Evolutionary conservation across 768 basidiomycete genomes (phyloP).

Genomic region (Gymnopilus junonius): DNA sequence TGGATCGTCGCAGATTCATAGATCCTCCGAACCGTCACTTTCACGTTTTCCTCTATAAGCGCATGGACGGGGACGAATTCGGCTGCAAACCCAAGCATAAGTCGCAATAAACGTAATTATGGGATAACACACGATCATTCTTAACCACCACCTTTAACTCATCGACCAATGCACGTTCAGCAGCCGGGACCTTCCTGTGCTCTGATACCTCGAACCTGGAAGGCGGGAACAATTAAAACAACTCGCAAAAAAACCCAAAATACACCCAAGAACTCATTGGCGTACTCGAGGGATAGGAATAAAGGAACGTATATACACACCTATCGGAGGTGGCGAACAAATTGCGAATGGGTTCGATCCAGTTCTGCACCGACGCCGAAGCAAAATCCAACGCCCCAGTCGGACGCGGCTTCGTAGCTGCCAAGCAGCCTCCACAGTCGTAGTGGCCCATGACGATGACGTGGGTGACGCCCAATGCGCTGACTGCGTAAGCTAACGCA

Average conservation of each 20-base stretch:
- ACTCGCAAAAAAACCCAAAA: too few relatives aligned
- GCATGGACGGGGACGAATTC: constrained; percentile 26
- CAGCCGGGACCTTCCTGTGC: constrained; percentile 24
- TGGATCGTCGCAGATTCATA: constrained; percentile 29
- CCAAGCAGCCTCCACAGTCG: constrained; percentile 45
- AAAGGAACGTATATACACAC: too few relatives aligned
- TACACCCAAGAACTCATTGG: too few relatives aligned
- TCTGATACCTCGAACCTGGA: constrained; percentile 37
- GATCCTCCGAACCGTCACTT: constrained; percentile 34
- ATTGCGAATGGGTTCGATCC: constrained; percentile 44
- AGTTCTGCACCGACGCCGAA: constrained; percentile 39
- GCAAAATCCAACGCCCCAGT: constrained; percentile 25
- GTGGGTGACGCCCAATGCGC: constrained; percentile 39
- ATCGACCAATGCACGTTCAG: constrained; percentile 12
- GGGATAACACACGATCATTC: constrained; percentile 36
- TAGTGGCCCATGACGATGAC: constrained; percentile 50
- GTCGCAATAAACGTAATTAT: neutral
- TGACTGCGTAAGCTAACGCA: constrained; percentile 43
- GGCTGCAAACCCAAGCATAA: neutral
- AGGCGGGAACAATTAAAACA: neutral
- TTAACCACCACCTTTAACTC: constrained; percentile 28
- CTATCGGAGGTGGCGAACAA: constrained; percentile 38
- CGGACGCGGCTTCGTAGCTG: constrained; percentile 34
- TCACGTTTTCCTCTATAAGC: constrained; percentile 49
- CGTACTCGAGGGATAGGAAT: too few relatives aligned